These are phyloP conservation scores for Rhizophora mangle DNA, from an alignment of 345 rosid species.

Conservation along the genomic window DNA sequence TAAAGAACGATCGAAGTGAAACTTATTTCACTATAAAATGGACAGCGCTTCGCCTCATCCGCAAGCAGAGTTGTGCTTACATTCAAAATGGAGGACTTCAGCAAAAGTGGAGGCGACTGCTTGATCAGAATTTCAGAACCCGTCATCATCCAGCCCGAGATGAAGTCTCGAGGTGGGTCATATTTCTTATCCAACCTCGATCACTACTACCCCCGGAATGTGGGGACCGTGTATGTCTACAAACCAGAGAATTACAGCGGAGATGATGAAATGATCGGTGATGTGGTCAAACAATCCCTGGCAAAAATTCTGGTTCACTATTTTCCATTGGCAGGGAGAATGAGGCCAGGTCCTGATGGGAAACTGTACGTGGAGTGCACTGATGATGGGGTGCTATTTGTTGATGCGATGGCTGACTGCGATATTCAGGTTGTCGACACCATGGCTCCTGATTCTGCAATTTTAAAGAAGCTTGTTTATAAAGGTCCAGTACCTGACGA, in stretches of 20 bases:
- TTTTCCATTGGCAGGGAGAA: conserved; percentile 23
- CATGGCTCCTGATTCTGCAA: neutral
- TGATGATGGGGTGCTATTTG: conserved; percentile 14
- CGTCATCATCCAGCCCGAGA: no score
- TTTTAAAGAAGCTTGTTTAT: neutral
- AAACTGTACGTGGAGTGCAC: conserved; percentile 19
- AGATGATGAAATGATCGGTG: neutral
- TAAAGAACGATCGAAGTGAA: no score
- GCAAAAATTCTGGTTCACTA: conserved; percentile 25
- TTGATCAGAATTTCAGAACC: no score
- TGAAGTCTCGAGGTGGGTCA: no score
- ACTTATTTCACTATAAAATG: no score
- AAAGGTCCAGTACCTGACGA: neutral
- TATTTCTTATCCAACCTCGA: conserved; percentile 25
- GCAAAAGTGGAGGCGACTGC: no score
- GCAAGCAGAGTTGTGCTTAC: no score
- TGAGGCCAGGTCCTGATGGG: conserved; percentile 14
- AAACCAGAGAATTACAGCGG: neutral
- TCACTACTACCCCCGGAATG: conserved; percentile 9
- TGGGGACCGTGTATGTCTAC: conserved; percentile 17
- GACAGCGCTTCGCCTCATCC: no score
- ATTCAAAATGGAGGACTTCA: no score
- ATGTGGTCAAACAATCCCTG: conserved; percentile 22
- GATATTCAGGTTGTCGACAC: neutral
- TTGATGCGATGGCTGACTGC: neutral